These are phyloP conservation scores for Fagus crenata DNA, from an alignment of 306 rosid species.

Conservation along the genomic window DNA sequence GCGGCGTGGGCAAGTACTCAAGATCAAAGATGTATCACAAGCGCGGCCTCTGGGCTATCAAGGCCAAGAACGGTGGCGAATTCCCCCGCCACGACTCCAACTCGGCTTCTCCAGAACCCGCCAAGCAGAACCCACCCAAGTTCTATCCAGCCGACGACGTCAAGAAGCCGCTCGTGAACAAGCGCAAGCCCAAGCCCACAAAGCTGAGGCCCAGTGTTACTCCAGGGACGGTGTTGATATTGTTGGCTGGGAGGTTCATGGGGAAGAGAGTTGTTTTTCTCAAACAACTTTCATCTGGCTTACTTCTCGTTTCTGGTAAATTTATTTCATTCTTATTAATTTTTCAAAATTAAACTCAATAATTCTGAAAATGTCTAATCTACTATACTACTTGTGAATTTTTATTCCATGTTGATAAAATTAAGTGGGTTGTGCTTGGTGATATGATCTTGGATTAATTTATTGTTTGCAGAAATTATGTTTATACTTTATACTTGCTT, in stretches of 20 bases:
- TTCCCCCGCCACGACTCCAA: conserved; percentile 40
- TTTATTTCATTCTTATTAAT: background rate
- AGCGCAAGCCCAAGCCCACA: conserved; percentile 38
- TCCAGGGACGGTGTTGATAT: conserved; percentile 40
- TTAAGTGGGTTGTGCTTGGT: no score
- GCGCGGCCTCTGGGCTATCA: conserved; percentile 46
- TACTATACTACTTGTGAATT: no score
- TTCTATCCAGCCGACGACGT: conserved; percentile 43
- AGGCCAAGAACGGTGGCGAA: conserved; percentile 41
- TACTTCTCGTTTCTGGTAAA: conserved; percentile 42
- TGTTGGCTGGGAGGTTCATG: conserved; percentile 43
- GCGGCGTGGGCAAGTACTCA: conserved; percentile 40
- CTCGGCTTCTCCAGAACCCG: conserved; percentile 23
- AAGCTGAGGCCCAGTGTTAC: conserved; percentile 39
- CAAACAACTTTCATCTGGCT: conserved; percentile 39
- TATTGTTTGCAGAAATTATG: no score
- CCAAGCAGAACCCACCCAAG: conserved; percentile 33
- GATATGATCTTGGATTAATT: no score
- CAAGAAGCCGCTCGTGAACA: conserved; percentile 39
- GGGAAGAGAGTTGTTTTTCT: conserved; percentile 46
- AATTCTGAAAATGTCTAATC: no score
- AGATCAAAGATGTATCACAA: conserved; percentile 46
- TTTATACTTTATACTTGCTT: no score
- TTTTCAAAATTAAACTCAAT: no score
- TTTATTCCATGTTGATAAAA: no score